Evolutionary conservation across 495 filamentous ascomycete species (phyloP).

Genomic region (Elasticomyces elasticus): DNA sequence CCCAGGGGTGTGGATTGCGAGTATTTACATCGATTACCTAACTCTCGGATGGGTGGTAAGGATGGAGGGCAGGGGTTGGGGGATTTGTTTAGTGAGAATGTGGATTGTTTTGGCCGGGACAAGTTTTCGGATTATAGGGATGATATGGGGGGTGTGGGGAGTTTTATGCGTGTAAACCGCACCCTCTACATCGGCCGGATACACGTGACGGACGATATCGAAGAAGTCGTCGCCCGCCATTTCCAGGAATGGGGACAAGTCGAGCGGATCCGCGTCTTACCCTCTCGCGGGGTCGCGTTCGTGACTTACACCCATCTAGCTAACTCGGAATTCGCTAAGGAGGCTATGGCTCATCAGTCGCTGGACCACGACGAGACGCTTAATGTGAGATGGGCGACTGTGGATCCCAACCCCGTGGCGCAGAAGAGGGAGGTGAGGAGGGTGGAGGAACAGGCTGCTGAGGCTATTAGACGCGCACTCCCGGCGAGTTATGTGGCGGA

Average conservation of each 20-base stretch:
- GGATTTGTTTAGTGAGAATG: constrained; percentile 79
- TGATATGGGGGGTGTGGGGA: constrained; percentile 93
- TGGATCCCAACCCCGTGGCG: constrained; percentile 90
- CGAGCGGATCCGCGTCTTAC: constrained; percentile 73
- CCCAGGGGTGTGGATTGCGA: constrained; percentile 85
- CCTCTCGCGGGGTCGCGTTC: constrained; percentile 79
- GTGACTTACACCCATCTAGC: constrained; percentile 80
- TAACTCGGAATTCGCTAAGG: constrained; percentile 34
- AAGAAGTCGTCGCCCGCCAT: constrained; percentile 88
- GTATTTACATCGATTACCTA: constrained; percentile 80
- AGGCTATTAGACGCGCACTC: constrained; percentile 82
- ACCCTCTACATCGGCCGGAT: constrained; percentile 90
- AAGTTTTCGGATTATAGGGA: constrained; percentile 81
- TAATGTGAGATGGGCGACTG: constrained; percentile 95
- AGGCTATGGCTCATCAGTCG: constrained; percentile 76
- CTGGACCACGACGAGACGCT: constrained; percentile 84
- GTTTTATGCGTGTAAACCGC: constrained; percentile 80
- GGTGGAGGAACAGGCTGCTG: constrained; percentile 96
- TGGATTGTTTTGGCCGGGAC: constrained; percentile 88
- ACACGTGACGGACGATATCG: constrained; percentile 93
- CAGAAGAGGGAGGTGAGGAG: constrained; percentile 82
- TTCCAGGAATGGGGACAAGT: constrained; percentile 91
- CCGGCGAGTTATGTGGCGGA: constrained; percentile 87
- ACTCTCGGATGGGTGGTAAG: constrained; percentile 15
- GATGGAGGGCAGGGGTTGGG: constrained; percentile 41